phyloP scores from a whole-genome alignment of 768 basidiomycete genomes.

The Rhizopogon vulgaris region DNA sequence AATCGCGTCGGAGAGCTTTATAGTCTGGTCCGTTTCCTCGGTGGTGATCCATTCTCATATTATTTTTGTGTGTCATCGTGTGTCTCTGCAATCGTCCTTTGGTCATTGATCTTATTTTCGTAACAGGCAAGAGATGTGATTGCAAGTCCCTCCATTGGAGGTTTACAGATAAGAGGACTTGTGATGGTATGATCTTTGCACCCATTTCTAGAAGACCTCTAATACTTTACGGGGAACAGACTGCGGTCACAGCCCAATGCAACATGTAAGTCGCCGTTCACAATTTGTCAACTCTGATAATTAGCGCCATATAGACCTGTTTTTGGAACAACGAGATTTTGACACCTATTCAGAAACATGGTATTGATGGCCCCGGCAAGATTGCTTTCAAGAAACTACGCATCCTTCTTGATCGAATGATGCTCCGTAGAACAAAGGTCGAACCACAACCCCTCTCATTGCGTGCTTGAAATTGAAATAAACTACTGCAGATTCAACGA shows the following conservation, averaged over 20 bases:
- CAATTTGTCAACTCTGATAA: not conserved
- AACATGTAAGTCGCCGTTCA: constrained; percentile 46
- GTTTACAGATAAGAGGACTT: constrained; percentile 75
- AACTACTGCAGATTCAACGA: constrained; percentile 62
- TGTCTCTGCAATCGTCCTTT: not conserved
- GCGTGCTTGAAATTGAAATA: not conserved
- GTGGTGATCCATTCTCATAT: constrained; percentile 87
- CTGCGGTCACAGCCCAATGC: constrained; percentile 82
- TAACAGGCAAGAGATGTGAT: constrained; percentile 75
- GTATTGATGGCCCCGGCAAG: constrained; percentile 73
- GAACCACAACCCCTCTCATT: not conserved
- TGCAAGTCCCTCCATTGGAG: constrained; percentile 97
- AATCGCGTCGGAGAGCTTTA: constrained; percentile 99
- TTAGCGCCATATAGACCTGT: constrained; percentile 53
- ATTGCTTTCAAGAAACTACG: constrained; percentile 89
- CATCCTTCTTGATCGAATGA: constrained; percentile 87
- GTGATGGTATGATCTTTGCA: constrained; percentile 55
- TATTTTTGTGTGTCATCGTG: constrained; percentile 69
- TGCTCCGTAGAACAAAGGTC: constrained; percentile 88
- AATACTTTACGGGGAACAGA: constrained; percentile 34
- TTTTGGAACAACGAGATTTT: constrained; percentile 97
- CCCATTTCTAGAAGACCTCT: not conserved
- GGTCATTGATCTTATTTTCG: constrained; percentile 1
- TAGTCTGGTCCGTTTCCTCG: constrained; percentile 86
- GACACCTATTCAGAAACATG: constrained; percentile 91